Conservation (phyloP, 495 filamentous ascomycete species). For the Penicillium parvum region DNA sequence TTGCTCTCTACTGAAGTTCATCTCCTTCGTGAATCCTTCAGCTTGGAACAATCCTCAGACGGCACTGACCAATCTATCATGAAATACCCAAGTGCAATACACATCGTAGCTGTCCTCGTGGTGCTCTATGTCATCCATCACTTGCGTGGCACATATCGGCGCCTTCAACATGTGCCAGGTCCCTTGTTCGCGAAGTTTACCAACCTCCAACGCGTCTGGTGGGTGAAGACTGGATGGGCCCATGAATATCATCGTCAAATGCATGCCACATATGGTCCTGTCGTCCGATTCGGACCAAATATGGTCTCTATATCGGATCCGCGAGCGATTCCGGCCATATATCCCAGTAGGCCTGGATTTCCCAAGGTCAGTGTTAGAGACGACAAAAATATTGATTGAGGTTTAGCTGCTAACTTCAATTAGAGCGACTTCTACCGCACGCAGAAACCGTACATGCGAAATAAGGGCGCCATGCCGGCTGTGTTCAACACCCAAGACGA, state of each 20-base stretch:
- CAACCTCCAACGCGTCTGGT: conserved; percentile 15
- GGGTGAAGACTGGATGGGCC: background rate
- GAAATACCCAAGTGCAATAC: too few species aligned
- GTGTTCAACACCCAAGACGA: background rate
- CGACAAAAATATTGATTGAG: background rate
- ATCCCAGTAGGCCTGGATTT: background rate
- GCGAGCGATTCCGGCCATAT: background rate
- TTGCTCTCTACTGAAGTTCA: too few species aligned
- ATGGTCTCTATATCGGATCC: background rate
- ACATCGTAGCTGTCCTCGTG: too few species aligned
- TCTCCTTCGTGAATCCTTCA: too few species aligned
- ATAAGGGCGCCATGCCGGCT: background rate
- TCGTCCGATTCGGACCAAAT: background rate
- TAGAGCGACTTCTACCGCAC: conserved; percentile 5
- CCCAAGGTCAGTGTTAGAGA: background rate
- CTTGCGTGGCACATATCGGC: conserved; percentile 1
- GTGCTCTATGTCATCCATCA: too few species aligned
- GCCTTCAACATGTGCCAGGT: conserved; percentile 29
- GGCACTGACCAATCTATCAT: too few species aligned
- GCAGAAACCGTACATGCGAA: too few species aligned
- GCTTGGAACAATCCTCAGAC: too few species aligned
- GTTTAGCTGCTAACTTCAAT: too few species aligned
- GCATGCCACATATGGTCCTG: background rate
- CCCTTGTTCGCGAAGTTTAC: conserved; percentile 36
- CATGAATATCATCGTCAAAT: background rate